These are phyloP conservation scores for Taphrina wiesneri DNA, from an alignment of 1,139 yeast genomes.

Conservation along the genomic window DNA sequence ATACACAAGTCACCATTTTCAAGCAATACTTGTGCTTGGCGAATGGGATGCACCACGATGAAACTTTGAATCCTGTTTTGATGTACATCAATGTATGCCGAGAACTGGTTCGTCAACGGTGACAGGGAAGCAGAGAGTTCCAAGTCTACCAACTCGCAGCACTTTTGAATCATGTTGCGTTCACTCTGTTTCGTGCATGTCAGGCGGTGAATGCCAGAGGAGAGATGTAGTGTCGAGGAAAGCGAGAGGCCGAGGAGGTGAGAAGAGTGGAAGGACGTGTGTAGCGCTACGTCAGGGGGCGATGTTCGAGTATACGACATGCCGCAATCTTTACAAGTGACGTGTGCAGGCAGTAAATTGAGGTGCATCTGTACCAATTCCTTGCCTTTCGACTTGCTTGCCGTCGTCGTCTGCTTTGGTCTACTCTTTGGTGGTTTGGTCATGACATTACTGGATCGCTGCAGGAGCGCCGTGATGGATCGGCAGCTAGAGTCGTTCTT, in stretches of 20 bases:
- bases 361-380: slow-evolving; percentile 28
- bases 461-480: slow-evolving; percentile 10
- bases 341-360: slow-evolving; percentile 24
- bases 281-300: slow-evolving; percentile 7
- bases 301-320: slow-evolving; percentile 26
- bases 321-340: slow-evolving; percentile 29
- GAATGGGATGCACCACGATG: slow-evolving; percentile 13
- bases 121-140: slow-evolving; percentile 26
- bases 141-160: slow-evolving; percentile 21
- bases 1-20: not conserved
- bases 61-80: slow-evolving; percentile 8
- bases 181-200: slow-evolving; percentile 5
- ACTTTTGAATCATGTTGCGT: slow-evolving; percentile 7
- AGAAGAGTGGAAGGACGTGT: slow-evolving; percentile 16
- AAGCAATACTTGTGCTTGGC: not conserved
- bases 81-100: not conserved
- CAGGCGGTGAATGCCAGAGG: not conserved
- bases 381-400: not conserved
- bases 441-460: not conserved
- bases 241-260: slow-evolving; percentile 5
- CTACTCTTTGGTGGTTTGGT: not conserved
- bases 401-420: not conserved
- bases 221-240: not conserved
- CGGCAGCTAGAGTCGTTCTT: not conserved
- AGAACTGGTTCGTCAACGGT: not conserved